These are phyloP conservation scores for Saccharata proteae DNA, from an alignment of 2,329 filamentous ascomycete genomes.

Conservation along the genomic window DNA sequence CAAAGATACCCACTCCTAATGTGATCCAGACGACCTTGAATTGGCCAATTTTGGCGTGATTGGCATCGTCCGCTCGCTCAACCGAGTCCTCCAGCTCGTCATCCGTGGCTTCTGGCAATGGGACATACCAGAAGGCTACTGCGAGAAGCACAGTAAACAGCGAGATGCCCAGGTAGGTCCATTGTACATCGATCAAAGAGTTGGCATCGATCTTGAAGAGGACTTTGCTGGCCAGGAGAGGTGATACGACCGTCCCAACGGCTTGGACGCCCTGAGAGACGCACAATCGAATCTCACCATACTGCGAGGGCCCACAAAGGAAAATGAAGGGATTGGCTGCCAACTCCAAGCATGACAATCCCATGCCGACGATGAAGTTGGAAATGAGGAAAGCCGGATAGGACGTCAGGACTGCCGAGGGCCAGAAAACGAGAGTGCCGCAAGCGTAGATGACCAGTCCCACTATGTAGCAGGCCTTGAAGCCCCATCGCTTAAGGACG, in stretches of 20 bases:
- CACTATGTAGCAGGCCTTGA: conserved; percentile 49
- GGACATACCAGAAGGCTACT: conserved; percentile 48
- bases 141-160: conserved; percentile 48
- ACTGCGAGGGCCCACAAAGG: conserved; percentile 48
- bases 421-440: conserved; percentile 51
- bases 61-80: conserved; percentile 38
- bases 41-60: conserved; percentile 25
- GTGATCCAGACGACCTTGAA: conserved; percentile 45
- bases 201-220: conserved; percentile 41
- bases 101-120: conserved; percentile 50
- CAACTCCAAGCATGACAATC: conserved; percentile 48
- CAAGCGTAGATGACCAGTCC: conserved; percentile 51
- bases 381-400: conserved; percentile 49
- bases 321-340: conserved; percentile 51
- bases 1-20: conserved; percentile 40
- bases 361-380: conserved; percentile 50
- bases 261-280: conserved; percentile 51
- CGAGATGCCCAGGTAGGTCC: conserved; percentile 52
- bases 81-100: conserved; percentile 45
- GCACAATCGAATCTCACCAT: conserved; percentile 48
- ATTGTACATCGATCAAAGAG: conserved; percentile 48
- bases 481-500: conserved; percentile 47
- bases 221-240: conserved; percentile 46
- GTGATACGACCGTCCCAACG: conserved; percentile 46
- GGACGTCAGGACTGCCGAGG: conserved; percentile 49